Conservation (phyloP, 1,284 basidiomycete species). For the Mycosarcoma maydis region DNA sequence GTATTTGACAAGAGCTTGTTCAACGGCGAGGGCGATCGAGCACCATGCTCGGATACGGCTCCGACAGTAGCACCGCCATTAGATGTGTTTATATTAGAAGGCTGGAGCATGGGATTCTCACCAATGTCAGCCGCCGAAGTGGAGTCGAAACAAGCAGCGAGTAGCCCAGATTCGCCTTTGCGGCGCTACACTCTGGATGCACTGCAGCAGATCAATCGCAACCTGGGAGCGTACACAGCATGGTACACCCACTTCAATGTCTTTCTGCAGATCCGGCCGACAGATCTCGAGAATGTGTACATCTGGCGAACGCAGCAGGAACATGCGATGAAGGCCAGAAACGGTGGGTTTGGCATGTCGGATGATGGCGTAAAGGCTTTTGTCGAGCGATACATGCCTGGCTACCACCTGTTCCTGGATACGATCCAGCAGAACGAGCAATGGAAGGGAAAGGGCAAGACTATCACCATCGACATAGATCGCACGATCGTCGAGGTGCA, state of each 20-base stretch:
- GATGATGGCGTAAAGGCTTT: slow-evolving; percentile 39
- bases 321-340: slow-evolving; percentile 42
- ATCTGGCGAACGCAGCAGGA: slow-evolving; percentile 41
- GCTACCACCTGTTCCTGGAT: slow-evolving; percentile 26
- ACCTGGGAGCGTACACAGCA: slow-evolving; percentile 14
- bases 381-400: slow-evolving; percentile 70
- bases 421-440: slow-evolving; percentile 28
- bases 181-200: slow-evolving; percentile 14
- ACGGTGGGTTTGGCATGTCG: slow-evolving; percentile 36
- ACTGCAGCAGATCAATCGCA: slow-evolving; percentile 34
- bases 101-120: slow-evolving; percentile 48
- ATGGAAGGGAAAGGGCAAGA: slow-evolving; percentile 36
- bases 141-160: slow-evolving; percentile 1
- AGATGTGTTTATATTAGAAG: slow-evolving; percentile 43
- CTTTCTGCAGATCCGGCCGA: slow-evolving; percentile 36
- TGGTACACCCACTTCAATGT: slow-evolving; percentile 39
- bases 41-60: slow-evolving; percentile 1
- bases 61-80: slow-evolving; percentile 11
- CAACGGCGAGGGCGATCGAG: slow-evolving; percentile 34
- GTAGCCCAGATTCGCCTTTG: slow-evolving; percentile 11
- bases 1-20: slow-evolving; percentile 41
- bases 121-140: slow-evolving; percentile 12
- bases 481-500: slow-evolving; percentile 20
- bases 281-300: slow-evolving; percentile 37
- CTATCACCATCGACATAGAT: slow-evolving; percentile 33